Evolutionary conservation across 257 asterid species (phyloP).

Genomic region (Jasminum sambac): DNA sequence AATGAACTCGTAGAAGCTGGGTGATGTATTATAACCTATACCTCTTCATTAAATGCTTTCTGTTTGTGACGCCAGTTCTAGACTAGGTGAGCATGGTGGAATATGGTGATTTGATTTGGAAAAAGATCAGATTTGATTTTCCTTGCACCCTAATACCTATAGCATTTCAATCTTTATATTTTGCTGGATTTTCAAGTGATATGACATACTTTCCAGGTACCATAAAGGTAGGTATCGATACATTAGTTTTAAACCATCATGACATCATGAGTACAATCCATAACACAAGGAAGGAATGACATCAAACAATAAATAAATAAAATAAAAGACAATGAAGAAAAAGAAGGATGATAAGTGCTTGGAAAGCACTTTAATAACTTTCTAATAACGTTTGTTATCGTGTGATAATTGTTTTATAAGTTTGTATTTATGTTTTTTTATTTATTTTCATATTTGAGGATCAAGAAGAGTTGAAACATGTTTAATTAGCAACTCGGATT

Average conservation of each 20-base stretch:
- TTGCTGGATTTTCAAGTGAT: background rate
- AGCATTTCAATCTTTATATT: background rate
- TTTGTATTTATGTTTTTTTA: too few relatives aligned
- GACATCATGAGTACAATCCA: conserved; percentile 3
- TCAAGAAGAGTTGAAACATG: too few relatives aligned
- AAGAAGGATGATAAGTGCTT: too few relatives aligned
- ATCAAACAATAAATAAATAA: background rate
- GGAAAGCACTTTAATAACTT: too few relatives aligned
- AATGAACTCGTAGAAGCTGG: background rate
- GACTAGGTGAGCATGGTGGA: background rate
- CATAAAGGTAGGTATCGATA: background rate
- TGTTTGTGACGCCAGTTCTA: background rate
- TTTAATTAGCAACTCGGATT: too few relatives aligned
- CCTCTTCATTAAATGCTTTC: background rate
- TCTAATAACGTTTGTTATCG: too few relatives aligned
- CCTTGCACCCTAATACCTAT: background rate
- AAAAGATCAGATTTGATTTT: background rate
- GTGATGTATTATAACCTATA: background rate
- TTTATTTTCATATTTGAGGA: too few relatives aligned
- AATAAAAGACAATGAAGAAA: too few relatives aligned
- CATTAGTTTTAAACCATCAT: background rate
- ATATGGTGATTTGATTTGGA: background rate
- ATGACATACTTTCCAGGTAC: background rate
- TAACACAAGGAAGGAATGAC: background rate
- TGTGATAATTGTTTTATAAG: too few relatives aligned